Evolutionary conservation across 1,284 basidiomycete species (phyloP).

Genomic region (Amylostereum chailletii): DNA sequence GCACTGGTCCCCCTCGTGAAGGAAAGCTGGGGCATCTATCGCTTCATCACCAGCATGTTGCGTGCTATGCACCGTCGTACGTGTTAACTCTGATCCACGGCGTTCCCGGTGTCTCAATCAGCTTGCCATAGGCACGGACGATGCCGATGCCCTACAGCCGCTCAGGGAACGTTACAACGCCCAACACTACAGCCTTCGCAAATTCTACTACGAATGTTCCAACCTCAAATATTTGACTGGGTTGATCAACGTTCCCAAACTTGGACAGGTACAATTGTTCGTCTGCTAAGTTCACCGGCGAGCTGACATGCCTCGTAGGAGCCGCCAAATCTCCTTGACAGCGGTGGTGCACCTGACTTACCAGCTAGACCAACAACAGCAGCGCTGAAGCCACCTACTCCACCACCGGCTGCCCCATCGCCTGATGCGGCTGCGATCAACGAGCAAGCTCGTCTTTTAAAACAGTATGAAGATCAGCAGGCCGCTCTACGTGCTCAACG

Average conservation of each 20-base stretch:
- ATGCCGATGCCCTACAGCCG: slow-evolving; percentile 79
- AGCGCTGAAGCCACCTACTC: slow-evolving; percentile 36
- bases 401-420: slow-evolving; percentile 60
- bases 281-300: slow-evolving; percentile 1
- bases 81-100: slow-evolving; percentile 17
- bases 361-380: slow-evolving; percentile 77
- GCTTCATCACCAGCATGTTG: slow-evolving; percentile 96
- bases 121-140: slow-evolving; percentile 65
- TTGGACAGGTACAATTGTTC: slow-evolving; percentile 60
- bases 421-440: slow-evolving; percentile 75
- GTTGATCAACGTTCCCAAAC: slow-evolving; percentile 92
- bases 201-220: slow-evolving; percentile 97
- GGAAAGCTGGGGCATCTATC: slow-evolving; percentile 95
- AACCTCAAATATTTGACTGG: slow-evolving; percentile 95
- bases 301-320: slow-evolving; percentile 42
- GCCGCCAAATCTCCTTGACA: slow-evolving; percentile 87
- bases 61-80: slow-evolving; percentile 88
- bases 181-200: slow-evolving; percentile 86
- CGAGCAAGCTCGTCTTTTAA: slow-evolving; percentile 92
- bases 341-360: slow-evolving; percentile 77
- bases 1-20: slow-evolving; percentile 91
- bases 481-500: slow-evolving; percentile 71
- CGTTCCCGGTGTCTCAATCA: slow-evolving; percentile 1
- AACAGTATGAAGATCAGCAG: slow-evolving; percentile 96
- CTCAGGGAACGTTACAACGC: slow-evolving; percentile 77